Conservation (phyloP, 1,284 basidiomycete species). For the Cutaneotrichosporon cyanovorans region DNA sequence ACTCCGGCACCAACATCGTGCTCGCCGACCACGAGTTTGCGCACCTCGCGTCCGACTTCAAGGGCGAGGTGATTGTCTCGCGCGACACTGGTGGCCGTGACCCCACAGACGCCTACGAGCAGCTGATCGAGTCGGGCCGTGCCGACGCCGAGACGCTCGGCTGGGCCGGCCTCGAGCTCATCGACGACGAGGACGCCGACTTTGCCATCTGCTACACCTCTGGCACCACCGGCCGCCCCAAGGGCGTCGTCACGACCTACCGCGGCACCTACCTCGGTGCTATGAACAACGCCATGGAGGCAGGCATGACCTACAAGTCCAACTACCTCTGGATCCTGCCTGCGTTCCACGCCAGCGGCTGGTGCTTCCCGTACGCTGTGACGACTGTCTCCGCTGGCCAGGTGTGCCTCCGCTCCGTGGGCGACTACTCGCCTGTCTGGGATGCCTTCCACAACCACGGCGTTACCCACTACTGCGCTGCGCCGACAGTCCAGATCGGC, state of each 20-base stretch:
- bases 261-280: slow-evolving; percentile 16
- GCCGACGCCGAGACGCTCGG: slow-evolving; percentile 12
- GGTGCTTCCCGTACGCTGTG: slow-evolving; percentile 17
- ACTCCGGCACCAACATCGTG: slow-evolving; percentile 9
- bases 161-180: slow-evolving; percentile 15
- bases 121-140: slow-evolving; percentile 11
- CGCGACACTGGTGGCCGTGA: slow-evolving; percentile 13
- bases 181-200: slow-evolving; percentile 16
- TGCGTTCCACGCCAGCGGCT: slow-evolving; percentile 18
- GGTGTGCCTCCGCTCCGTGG: slow-evolving; percentile 16
- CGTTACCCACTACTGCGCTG: slow-evolving; percentile 12
- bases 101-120: slow-evolving; percentile 13
- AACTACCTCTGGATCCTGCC: slow-evolving; percentile 31
- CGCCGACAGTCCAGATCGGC: slow-evolving; percentile 17
- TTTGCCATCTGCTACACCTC: slow-evolving; percentile 19
- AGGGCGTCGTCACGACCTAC: slow-evolving; percentile 17
- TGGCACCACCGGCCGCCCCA: slow-evolving; percentile 16
- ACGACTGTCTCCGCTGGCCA: slow-evolving; percentile 9
- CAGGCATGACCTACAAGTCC: slow-evolving; percentile 18
- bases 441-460: slow-evolving; percentile 11
- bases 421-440: slow-evolving; percentile 17
- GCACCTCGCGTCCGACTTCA: slow-evolving; percentile 13
- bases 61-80: slow-evolving; percentile 14
- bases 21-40: slow-evolving; percentile 17
- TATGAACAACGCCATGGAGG: slow-evolving; percentile 11